Base-by-base conservation (phyloP, 345 rosid species). In the Populus tremula region DNA sequence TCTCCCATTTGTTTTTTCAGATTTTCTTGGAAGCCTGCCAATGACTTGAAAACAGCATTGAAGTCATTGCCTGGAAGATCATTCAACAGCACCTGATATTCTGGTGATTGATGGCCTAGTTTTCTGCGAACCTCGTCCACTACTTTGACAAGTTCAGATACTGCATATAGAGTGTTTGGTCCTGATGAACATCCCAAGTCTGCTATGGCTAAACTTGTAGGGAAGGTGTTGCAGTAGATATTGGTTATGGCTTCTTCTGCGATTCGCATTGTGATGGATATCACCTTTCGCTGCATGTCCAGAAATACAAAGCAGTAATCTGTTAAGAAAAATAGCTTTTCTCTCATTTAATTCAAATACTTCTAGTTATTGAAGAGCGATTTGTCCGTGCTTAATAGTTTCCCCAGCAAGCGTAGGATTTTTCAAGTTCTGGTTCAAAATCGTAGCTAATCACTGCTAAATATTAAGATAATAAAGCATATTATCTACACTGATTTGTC, bases 131-230 rank as follows among this genome's bases (percentile, higher is more conserved):
- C 41, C 11, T 53, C 59, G 13, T 77, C 81, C 8, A 86, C 84
- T 8, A 21, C 25, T 36, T 67, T 69, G 70, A 90, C 79, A 14
- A 90, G 75, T 68, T 84, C 84, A 8, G 85, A 76, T 6, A 76
- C 77, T 5, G 69, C 83, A 5, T 78, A 76, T 1, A 90, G 81
- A 11, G 96, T 81, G 85, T 89, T 92, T 75, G 95, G 94, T 67
- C 98, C 97, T 11, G 96, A 90, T 43, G 98, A 91, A 82, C 98
- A 92, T 2, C 98, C 98, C 73, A 94, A 49, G 84, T 92, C 98
- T 67, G 97, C 97, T 18, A 94, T 87, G 71, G 82, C 80, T 63
- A 94, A 35, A 36, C 82, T 87, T 41, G 78, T 78, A 5, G 93
- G 91, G 20, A 21, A 70, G 14, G 67, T 45, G 69, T 64, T 80